Evolutionary conservation across 352 stramenopile species (phyloP).

Genomic region (Phytophthora fragariaefolia): DNA sequence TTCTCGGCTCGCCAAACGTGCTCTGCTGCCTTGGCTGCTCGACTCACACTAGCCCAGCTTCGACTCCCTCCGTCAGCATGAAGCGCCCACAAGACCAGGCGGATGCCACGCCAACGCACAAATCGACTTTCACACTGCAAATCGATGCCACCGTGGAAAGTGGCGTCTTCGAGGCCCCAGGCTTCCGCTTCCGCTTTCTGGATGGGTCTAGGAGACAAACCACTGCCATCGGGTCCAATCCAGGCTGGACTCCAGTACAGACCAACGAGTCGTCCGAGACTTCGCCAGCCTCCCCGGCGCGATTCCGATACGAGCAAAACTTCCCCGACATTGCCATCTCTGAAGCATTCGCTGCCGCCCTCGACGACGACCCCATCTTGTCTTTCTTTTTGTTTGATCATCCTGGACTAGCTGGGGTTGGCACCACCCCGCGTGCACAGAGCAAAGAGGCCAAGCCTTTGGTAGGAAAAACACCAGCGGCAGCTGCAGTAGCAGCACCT

Average conservation of each 20-base stretch:
- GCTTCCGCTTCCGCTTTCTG: slow-evolving; percentile 76
- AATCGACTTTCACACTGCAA: slow-evolving; percentile 67
- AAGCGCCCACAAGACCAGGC: slow-evolving; percentile 21
- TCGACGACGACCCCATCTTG: slow-evolving; percentile 71
- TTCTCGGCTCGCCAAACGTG: too few relatives aligned
- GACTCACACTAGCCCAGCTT: too few relatives aligned
- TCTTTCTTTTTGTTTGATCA: slow-evolving; percentile 73
- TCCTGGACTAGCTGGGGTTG: slow-evolving; percentile 27
- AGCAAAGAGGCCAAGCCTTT: slow-evolving; percentile 45
- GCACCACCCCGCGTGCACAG: slow-evolving; percentile 10
- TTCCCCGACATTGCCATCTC: slow-evolving; percentile 55
- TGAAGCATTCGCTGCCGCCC: slow-evolving; percentile 46
- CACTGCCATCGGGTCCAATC: slow-evolving; percentile 30
- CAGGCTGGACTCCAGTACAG: slow-evolving; percentile 43
- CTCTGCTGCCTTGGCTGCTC: slow-evolving; percentile 2
- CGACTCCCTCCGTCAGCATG: slow-evolving; percentile 2
- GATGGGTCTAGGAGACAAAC: slow-evolving; percentile 72
- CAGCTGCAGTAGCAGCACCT: slow-evolving; percentile 5
- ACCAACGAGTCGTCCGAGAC: slow-evolving; percentile 1
- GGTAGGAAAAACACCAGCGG: slow-evolving; percentile 16
- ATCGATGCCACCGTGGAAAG: slow-evolving; percentile 61
- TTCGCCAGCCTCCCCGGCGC: neutral
- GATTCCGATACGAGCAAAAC: slow-evolving; percentile 56
- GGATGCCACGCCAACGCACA: slow-evolving; percentile 29
- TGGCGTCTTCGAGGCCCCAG: slow-evolving; percentile 49